Conservation (phyloP, 371 early-diverging fungal species). For the Zopfochytrium polystomum region DNA sequence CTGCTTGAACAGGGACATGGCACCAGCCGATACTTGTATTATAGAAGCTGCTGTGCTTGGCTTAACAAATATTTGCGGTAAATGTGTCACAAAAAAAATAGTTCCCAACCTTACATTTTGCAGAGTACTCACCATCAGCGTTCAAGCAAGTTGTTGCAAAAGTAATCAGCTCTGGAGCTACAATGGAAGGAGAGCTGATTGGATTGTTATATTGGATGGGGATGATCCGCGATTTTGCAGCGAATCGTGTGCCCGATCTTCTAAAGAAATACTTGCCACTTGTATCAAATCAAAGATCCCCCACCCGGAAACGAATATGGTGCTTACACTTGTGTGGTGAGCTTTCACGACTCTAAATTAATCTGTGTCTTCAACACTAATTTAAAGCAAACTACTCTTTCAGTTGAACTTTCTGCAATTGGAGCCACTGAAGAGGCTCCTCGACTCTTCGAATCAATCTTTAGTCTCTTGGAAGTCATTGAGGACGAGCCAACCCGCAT, state of each 20-base stretch:
- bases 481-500: slow-evolving; percentile 30
- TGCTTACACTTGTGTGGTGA: too few species aligned
- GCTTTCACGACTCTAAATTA: too few species aligned
- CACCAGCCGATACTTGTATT: slow-evolving; percentile 28
- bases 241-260: slow-evolving; percentile 41
- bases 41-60: slow-evolving; percentile 49
- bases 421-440: slow-evolving; percentile 43
- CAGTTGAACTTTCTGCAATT: slow-evolving; percentile 44
- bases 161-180: slow-evolving; percentile 27
- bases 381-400: not conserved
- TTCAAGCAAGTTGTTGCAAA: slow-evolving; percentile 45
- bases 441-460: slow-evolving; percentile 42
- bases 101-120: not conserved
- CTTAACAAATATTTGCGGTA: slow-evolving; percentile 44
- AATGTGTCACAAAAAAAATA: slow-evolving; percentile 5
- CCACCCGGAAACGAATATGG: slow-evolving; percentile 37
- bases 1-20: slow-evolving; percentile 39
- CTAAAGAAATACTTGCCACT: slow-evolving; percentile 36
- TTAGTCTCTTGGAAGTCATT: slow-evolving; percentile 37
- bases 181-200: slow-evolving; percentile 50
- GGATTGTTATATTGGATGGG: slow-evolving; percentile 43
- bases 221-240: slow-evolving; percentile 32
- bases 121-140: slow-evolving; percentile 40
- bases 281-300: slow-evolving; percentile 37
- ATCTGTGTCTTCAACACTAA: too few species aligned